phyloP scores from a whole-genome alignment of 1,139 yeast genomes.

The Taphrina pruni region DNA sequence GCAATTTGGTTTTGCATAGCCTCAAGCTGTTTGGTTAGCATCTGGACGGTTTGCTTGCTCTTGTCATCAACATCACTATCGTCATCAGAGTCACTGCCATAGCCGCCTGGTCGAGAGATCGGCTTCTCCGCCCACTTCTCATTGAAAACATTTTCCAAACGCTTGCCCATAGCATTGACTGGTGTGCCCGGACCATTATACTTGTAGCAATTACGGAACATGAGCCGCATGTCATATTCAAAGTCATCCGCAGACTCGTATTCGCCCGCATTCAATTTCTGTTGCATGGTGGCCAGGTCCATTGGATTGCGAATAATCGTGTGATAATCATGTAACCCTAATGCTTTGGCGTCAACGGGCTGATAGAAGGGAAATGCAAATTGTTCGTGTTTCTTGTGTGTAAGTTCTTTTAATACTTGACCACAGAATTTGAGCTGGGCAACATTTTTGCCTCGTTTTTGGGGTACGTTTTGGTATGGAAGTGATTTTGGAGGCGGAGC shows the following conservation, averaged over 20 bases:
- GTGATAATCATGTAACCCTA: conserved; percentile 86
- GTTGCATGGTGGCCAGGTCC: conserved; percentile 88
- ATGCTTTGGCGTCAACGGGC: conserved; percentile 95
- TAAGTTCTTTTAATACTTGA: conserved; percentile 79
- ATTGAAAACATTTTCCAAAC: conserved; percentile 82
- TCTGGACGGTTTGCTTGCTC: conserved; percentile 69
- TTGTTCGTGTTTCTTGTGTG: conserved; percentile 79
- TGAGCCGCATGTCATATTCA: conserved; percentile 78
- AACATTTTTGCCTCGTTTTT: conserved; percentile 88
- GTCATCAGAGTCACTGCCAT: conserved; percentile 55
- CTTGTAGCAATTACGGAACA: conserved; percentile 84
- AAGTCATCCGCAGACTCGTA: conserved; percentile 89
- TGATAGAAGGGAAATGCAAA: conserved; percentile 87
- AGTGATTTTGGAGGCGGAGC: conserved; percentile 95
- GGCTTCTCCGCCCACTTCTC: conserved; percentile 91
- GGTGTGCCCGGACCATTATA: conserved; percentile 97
- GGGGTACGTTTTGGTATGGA: conserved; percentile 81
- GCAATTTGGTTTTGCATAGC: conserved; percentile 73
- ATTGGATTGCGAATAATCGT: conserved; percentile 88
- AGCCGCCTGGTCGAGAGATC: conserved; percentile 62
- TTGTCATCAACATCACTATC: conserved; percentile 70
- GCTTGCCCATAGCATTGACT: conserved; percentile 93
- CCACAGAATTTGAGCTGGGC: conserved; percentile 88
- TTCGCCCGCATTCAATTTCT: conserved; percentile 80
- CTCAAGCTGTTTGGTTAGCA: conserved; percentile 85